Evolutionary conservation across 257 asterid species (phyloP).

Genomic region (Nicotiana attenuata): DNA sequence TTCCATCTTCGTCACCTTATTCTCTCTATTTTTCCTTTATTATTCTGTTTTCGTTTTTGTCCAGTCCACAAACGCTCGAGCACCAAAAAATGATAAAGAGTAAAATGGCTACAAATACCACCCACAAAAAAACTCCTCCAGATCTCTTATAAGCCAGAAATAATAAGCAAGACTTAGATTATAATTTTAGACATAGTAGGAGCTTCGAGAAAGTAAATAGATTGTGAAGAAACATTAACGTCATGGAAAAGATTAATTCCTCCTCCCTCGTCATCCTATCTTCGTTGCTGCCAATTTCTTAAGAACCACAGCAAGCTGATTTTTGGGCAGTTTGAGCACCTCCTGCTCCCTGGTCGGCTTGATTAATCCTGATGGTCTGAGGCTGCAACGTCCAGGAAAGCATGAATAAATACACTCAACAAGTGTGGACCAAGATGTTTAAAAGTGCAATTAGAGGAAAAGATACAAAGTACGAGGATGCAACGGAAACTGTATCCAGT

Average conservation of each 20-base stretch:
- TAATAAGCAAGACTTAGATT: neutral
- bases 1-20: neutral
- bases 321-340: slow-evolving; percentile 22
- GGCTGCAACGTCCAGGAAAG: slow-evolving; percentile 25
- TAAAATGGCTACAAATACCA: neutral
- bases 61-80: neutral
- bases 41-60: neutral
- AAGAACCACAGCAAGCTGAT: slow-evolving; percentile 42
- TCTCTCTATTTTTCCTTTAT: neutral
- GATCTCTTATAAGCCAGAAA: neutral
- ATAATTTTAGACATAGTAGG: neutral
- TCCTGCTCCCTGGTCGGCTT: slow-evolving; percentile 26
- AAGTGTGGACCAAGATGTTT: neutral
- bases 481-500: neutral
- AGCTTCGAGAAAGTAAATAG: slow-evolving; percentile 4
- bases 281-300: neutral
- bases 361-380: slow-evolving; percentile 33
- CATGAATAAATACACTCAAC: neutral
- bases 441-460: neutral
- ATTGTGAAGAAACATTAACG: neutral
- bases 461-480: neutral
- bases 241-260: neutral
- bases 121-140: neutral
- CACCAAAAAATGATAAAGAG: neutral
- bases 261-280: slow-evolving; percentile 1